Evolutionary conservation across 78 protist species (phyloP), one percentile per base, ranked within the genome.

Genomic region (Cavenderia fasciculata): DNA sequence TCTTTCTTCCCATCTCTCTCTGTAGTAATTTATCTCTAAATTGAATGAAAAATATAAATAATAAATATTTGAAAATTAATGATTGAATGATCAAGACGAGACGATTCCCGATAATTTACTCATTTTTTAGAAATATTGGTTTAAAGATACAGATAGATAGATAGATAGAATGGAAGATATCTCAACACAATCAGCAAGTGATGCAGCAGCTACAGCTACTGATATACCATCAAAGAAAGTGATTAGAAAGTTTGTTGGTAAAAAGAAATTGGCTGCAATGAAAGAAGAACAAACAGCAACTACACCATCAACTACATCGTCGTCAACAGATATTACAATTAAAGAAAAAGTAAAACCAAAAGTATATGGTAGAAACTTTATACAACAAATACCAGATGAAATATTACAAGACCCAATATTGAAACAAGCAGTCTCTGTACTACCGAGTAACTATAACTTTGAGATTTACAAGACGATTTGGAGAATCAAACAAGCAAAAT

Each of bases 361-460:
- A n/a, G 34, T 59, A 46, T 72, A 43, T 43, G 78, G 63, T 21
- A 29, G 78, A 41, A 18, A 7, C 7, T 21, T 8, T 1, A 27
- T 19, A 8, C 78, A 72, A 72, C 78, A 57, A n/a, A 59, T 59
- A 31, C 92, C 92, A 47, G 77, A 85, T 23, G 59, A 59, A 16
- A 66, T 85, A 23, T 38, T 73, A 33, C 66, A 66, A 34, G 70
- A 85, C 40, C 47, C 27, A 49, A 40, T 52, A 18, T 52, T 85
- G 36, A 59, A 63, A 25, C 34, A 69, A 27, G 92, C 82, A n/a
- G 10, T 86, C 19, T 25, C 29, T 19, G 41, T 77, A 27, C 46
- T 98, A 6, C 99, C 99, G 16, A 0, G 74, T 34, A 97, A 98
- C 72, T 98, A 98, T 94, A 95, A 96, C 74, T 98, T 98, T 51